phyloP scores from a whole-genome alignment of 768 basidiomycete species.

The Podaxis mareebaensis region DNA sequence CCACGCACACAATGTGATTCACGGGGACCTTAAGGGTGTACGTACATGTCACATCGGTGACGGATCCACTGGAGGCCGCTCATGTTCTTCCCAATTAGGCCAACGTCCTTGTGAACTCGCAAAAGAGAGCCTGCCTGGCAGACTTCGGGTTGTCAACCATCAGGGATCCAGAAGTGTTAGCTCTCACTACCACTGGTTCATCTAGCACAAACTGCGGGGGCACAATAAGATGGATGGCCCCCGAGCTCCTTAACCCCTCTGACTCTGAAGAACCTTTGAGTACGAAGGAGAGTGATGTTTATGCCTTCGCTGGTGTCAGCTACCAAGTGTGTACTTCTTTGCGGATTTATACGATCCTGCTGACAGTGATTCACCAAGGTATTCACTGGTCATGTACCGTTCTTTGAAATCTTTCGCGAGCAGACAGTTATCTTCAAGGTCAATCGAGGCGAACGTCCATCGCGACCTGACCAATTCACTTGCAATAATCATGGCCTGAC shows the following conservation, averaged over 20 bases:
- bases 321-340: slow-evolving; percentile 14
- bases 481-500: slow-evolving; percentile 22
- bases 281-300: slow-evolving; percentile 16
- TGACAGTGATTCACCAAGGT: neutral
- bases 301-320: slow-evolving; percentile 17
- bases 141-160: slow-evolving; percentile 27
- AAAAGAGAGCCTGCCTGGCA: slow-evolving; percentile 22
- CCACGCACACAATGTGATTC: slow-evolving; percentile 18
- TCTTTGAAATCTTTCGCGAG: slow-evolving; percentile 21
- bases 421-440: slow-evolving; percentile 23
- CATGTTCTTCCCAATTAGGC: slow-evolving; percentile 8
- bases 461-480: neutral
- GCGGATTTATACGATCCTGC: neutral
- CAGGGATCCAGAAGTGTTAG: slow-evolving; percentile 6
- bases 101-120: slow-evolving; percentile 23
- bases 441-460: slow-evolving; percentile 20
- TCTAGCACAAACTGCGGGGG: slow-evolving; percentile 9
- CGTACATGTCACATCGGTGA: neutral
- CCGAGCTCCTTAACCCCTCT: slow-evolving; percentile 16
- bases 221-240: slow-evolving; percentile 19
- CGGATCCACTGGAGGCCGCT: neutral
- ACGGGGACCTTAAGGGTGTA: slow-evolving; percentile 27
- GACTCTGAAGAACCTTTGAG: slow-evolving; percentile 15
- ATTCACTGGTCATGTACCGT: slow-evolving; percentile 24
- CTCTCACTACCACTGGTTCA: slow-evolving; percentile 18